Percentiles rank a stretch among this genome's conserved stretches.
Evolutionary conservation across 495 filamentous ascomycete species (phyloP).

Genomic region (Hypomontagnella submonticulosa): DNA sequence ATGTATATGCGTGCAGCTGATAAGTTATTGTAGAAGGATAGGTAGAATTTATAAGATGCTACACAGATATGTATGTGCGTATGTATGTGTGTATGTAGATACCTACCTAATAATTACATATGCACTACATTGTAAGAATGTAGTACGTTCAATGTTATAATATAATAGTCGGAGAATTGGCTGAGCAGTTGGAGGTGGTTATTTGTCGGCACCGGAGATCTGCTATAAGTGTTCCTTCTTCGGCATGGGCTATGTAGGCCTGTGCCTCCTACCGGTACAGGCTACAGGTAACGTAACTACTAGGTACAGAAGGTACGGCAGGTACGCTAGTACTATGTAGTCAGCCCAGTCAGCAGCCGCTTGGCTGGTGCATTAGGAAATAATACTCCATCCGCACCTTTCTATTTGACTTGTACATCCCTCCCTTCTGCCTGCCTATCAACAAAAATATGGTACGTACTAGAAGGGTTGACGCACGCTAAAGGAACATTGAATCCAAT

Average conservation of each 20-base stretch:
- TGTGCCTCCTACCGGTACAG: too few relatives aligned
- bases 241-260: too few relatives aligned
- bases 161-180: too few relatives aligned
- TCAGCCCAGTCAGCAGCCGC: conserved; percentile 27
- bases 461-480: conserved; percentile 28
- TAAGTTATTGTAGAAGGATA: background rate
- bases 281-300: too few relatives aligned
- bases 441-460: conserved; percentile 13
- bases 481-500: conserved; percentile 39
- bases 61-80: background rate
- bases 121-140: background rate
- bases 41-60: background rate
- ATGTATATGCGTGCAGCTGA: background rate
- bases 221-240: too few relatives aligned
- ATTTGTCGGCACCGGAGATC: too few relatives aligned
- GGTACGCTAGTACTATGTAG: background rate
- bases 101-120: background rate
- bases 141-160: background rate
- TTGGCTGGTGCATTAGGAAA: conserved; percentile 26
- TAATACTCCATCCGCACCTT: background rate
- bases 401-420: background rate
- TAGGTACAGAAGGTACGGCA: too few relatives aligned
- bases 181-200: too few relatives aligned
- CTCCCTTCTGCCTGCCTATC: background rate
- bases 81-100: background rate